Base-by-base conservation (phyloP, 169 alveolate species). In the Eimeria brunetti region DNA sequence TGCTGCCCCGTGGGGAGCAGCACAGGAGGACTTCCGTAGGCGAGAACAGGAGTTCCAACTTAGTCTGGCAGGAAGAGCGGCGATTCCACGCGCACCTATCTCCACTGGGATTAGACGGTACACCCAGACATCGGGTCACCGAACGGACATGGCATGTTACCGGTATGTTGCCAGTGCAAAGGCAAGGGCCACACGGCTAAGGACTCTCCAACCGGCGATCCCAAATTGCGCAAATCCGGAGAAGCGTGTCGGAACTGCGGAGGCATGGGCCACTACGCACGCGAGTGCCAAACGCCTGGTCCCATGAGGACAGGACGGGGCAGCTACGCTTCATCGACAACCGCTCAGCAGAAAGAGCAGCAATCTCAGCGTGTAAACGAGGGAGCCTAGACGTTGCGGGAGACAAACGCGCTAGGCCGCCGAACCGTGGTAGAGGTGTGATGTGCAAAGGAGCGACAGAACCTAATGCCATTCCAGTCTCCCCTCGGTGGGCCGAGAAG, bases 201-300 rank as follows among this genome's bases (percentile, higher is more conserved):
- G 64, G 27, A 4, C 3, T 56, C 27, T 16, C 64, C 64, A 4
- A 9, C 64, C 4, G 27, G 24, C 8, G 22, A 56, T 24, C 27
- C 11, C 1, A 16, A 1, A 56, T 4, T 24, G 1, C 64, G 22
- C 27, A 6, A 24, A 24, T 1, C 24, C 1, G 64, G 64, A 4
- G 64, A 56, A 14, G 16, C 24, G 24, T 56, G 71, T 3, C 18
- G 71, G 36, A 27, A 24, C 2, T 62, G 71, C 24, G 36, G 73
- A 62, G 73, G 73, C n/a, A 22, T 62, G 36, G 73, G 73, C 18
- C 38, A 62, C 73, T 62, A 75, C 58, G 85, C 75, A 64, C 75
- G 75, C 41, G 75, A 64, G 30, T 44, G 58, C 24, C 56, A 30
- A 75, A 36, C 56, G 38, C 58, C 60, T 44, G 56, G 58, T 44